Percentiles rank a stretch among this genome's conserved stretches.
phyloP scores from a whole-genome alignment of 129 eudicot genomes.

The Erigeron canadensis region DNA sequence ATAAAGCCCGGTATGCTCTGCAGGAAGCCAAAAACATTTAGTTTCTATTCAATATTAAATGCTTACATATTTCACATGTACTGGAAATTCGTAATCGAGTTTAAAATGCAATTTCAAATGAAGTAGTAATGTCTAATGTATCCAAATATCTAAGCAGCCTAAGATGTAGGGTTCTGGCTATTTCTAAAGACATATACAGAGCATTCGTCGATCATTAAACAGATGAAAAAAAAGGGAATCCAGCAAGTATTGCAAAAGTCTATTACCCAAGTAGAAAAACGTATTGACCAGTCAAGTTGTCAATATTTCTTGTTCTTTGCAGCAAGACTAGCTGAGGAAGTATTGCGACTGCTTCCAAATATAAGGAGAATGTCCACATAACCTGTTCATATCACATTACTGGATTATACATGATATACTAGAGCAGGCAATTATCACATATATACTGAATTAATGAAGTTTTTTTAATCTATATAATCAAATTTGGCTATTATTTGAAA shows the following conservation, averaged over 20 bases:
- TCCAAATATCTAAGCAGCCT: conserved; percentile 5
- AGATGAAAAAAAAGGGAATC: neutral
- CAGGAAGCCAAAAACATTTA: conserved; percentile 18
- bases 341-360: conserved; percentile 87
- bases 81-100: conserved; percentile 9
- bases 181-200: neutral
- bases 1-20: conserved; percentile 88
- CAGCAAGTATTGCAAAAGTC: neutral
- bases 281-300: conserved; percentile 93
- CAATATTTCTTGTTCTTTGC: conserved; percentile 92
- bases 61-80: conserved; percentile 5
- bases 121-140: neutral
- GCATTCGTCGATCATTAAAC: neutral
- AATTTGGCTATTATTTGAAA: neutral
- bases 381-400: conserved; percentile 42
- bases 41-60: conserved; percentile 2
- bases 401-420: neutral
- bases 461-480: neutral
- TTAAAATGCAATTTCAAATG: conserved; percentile 4
- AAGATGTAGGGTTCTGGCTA: conserved; percentile 6
- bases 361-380: conserved; percentile 87
- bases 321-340: conserved; percentile 92
- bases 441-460: neutral
- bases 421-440: neutral
- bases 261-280: conserved; percentile 84